Conservation (phyloP, 257 asterid species). For the Prunella vulgaris region DNA sequence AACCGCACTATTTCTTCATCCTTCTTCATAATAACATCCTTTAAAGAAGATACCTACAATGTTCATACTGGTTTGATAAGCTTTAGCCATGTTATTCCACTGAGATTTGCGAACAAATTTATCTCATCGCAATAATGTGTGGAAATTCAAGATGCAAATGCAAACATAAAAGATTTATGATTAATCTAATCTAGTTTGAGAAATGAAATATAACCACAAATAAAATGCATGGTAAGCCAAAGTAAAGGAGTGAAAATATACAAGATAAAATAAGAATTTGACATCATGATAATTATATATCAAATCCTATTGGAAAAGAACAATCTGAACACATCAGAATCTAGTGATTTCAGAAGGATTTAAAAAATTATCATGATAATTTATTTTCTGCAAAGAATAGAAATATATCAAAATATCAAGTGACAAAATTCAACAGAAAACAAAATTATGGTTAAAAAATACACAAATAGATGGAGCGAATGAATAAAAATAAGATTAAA, state of each 20-base stretch:
- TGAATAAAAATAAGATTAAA: neutral
- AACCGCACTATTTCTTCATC: constrained; percentile 75
- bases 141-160: neutral
- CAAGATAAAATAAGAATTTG: neutral
- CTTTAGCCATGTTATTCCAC: constrained; percentile 4
- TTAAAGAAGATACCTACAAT: constrained; percentile 67
- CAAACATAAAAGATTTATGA: neutral
- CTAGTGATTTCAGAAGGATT: neutral
- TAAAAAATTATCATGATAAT: neutral
- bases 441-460: neutral
- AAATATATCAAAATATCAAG: constrained; percentile 3
- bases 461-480: neutral
- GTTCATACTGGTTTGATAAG: too few relatives aligned
- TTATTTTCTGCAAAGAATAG: neutral
- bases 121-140: neutral
- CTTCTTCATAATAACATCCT: constrained; percentile 61
- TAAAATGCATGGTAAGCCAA: neutral
- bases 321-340: neutral
- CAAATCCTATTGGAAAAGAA: neutral
- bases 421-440: neutral
- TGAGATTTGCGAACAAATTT: neutral
- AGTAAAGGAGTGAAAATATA: neutral
- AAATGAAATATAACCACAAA: neutral
- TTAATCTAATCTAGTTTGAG: neutral
- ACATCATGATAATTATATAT: too few relatives aligned